phyloP scores from a whole-genome alignment of 192 early-diverging fungal species.

The Dispira simplex region DNA sequence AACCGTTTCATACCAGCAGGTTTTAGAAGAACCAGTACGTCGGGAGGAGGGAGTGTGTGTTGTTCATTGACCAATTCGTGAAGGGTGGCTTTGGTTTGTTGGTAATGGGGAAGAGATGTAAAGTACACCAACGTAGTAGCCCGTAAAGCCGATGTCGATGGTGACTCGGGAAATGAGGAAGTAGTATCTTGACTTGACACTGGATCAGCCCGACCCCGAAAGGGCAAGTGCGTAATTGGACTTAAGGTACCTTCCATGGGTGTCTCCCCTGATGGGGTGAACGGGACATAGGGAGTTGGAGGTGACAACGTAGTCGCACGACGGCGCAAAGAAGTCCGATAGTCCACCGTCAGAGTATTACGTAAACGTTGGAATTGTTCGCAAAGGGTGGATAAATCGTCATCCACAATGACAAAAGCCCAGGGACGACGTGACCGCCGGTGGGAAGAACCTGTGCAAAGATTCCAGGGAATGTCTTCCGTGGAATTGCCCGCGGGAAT shows the following conservation, averaged over 20 bases:
- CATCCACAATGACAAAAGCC: conserved; percentile 7
- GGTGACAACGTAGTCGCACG: not conserved
- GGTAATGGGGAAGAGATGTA: not conserved
- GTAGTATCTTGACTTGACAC: not conserved
- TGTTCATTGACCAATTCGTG: not conserved
- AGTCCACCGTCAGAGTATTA: conserved; percentile 3
- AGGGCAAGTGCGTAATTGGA: not conserved
- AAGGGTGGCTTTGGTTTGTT: not conserved
- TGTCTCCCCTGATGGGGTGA: not conserved
- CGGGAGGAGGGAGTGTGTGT: conserved; percentile 2
- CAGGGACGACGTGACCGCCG: not conserved
- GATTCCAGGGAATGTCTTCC: not conserved
- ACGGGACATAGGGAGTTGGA: not conserved
- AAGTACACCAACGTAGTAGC: conserved; percentile 3
- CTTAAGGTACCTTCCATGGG: not conserved
- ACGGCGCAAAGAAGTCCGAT: not conserved
- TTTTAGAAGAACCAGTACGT: conserved; percentile 4
- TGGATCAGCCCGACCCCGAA: not conserved
- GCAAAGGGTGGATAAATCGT: not conserved
- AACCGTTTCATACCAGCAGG: conserved; percentile 8
- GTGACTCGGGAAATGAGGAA: not conserved
- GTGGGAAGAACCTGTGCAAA: not conserved
- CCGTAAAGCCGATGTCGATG: not conserved
- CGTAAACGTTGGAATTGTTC: not conserved
- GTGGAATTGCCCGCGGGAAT: not conserved